These are phyloP conservation scores for Fusarium cyanostomum DNA, from an alignment of 2,329 filamentous ascomycete genomes.

Conservation along the genomic window DNA sequence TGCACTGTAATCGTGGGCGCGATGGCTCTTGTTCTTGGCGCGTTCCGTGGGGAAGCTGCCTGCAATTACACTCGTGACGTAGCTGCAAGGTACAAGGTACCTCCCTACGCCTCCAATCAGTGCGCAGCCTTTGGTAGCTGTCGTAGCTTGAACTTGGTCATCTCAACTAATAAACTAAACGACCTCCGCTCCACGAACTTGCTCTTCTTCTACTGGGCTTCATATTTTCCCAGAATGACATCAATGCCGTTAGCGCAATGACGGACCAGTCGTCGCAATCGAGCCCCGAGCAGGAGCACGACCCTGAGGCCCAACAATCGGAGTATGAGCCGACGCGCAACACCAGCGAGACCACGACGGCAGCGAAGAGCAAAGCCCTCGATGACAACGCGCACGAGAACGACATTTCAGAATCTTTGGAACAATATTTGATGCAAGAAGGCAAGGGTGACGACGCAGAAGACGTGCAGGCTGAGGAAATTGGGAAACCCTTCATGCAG, in stretches of 20 bases:
- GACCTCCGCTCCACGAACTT: constrained; percentile 17
- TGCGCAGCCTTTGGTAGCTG: constrained; percentile 34
- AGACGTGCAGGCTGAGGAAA: constrained; percentile 14
- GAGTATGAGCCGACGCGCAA: constrained; percentile 31
- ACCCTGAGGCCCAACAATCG: constrained; percentile 28
- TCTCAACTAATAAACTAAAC: constrained; percentile 11
- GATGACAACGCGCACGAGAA: constrained; percentile 45
- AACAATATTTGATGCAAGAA: constrained; percentile 39
- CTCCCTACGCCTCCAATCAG: constrained; percentile 19
- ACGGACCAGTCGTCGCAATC: constrained; percentile 52
- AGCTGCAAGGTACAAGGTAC: constrained; percentile 42
- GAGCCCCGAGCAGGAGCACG: constrained; percentile 42
- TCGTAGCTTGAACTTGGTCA: constrained; percentile 36
- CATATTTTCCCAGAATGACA: constrained; percentile 44
- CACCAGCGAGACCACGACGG: constrained; percentile 10
- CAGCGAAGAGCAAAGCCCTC: constrained; percentile 3
- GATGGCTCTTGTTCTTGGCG: constrained; percentile 28
- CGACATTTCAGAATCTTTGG: constrained; percentile 54
- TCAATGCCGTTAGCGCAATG: constrained; percentile 48
- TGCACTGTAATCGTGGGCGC: constrained; percentile 25
- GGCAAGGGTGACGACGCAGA: constrained; percentile 2
- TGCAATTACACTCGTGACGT: constrained; percentile 44
- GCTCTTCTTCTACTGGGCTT: constrained; percentile 22
- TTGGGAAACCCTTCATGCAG: constrained; percentile 1
- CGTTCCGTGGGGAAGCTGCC: constrained; percentile 26